These are phyloP conservation scores for Solanum habrochaites DNA, from an alignment of 257 asterid species.

Conservation along the genomic window DNA sequence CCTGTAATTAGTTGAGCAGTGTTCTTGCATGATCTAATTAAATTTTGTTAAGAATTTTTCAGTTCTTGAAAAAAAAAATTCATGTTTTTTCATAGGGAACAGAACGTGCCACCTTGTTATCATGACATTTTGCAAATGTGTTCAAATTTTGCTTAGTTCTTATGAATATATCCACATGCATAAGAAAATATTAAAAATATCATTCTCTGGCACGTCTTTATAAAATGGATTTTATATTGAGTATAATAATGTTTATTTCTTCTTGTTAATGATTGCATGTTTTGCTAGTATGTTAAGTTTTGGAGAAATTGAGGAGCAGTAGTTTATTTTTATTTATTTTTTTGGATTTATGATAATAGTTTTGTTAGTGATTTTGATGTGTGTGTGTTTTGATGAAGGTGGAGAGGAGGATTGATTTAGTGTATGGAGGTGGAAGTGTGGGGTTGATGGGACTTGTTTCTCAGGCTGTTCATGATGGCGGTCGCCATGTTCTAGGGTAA, in stretches of 20 bases:
- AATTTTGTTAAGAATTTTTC: not conserved
- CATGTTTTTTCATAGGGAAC: constrained; percentile 43
- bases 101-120: constrained; percentile 79
- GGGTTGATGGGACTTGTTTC: constrained; percentile 99
- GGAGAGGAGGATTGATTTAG: constrained; percentile 88
- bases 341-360: not conserved
- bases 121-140: constrained; percentile 36
- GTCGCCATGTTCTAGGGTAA: constrained; percentile 97
- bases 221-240: not conserved
- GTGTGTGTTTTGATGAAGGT: constrained; percentile 33
- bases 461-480: constrained; percentile 99
- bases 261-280: not conserved
- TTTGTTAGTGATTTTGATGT: constrained; percentile 16
- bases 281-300: not conserved
- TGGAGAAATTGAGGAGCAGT: not conserved
- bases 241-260: not conserved
- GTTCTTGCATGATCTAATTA: constrained; percentile 63
- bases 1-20: constrained; percentile 46
- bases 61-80: constrained; percentile 28
- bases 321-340: not conserved
- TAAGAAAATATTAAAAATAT: not conserved
- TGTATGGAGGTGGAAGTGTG: constrained; percentile 99
- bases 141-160: constrained; percentile 8
- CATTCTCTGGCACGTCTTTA: not conserved
- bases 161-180: constrained; percentile 18